phyloP scores from a whole-genome alignment of 2,329 filamentous ascomycete species.

The Alternaria novae-zelandiae region DNA sequence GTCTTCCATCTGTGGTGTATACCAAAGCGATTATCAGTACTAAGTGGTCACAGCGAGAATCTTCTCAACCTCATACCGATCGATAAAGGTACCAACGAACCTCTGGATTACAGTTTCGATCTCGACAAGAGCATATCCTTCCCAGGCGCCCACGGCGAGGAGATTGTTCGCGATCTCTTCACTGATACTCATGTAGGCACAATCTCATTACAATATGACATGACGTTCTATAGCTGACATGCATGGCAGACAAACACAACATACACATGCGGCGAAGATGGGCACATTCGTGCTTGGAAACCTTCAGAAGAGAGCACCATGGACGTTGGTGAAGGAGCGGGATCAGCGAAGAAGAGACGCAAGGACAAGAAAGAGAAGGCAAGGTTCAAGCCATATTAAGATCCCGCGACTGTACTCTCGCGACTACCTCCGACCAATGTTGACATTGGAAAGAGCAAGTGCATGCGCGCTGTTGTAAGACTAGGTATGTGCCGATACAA shows the following conservation, averaged over 20 bases:
- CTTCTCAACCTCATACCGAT: constrained; percentile 42
- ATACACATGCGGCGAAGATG: constrained; percentile 60
- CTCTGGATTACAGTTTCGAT: constrained; percentile 42
- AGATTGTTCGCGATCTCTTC: constrained; percentile 56
- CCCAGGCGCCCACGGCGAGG: constrained; percentile 55
- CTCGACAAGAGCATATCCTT: constrained; percentile 36
- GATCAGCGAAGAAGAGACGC: constrained; percentile 29
- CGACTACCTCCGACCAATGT: not conserved
- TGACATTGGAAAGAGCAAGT: not conserved
- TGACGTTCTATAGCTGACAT: constrained; percentile 2
- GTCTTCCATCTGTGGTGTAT: constrained; percentile 31
- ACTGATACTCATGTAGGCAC: constrained; percentile 46
- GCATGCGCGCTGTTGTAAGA: not conserved
- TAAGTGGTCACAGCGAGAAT: constrained; percentile 26
- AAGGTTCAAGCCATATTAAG: constrained; percentile 43
- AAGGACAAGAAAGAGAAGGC: constrained; percentile 42
- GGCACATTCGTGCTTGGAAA: constrained; percentile 54
- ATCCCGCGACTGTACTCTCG: not conserved
- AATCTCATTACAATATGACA: not conserved
- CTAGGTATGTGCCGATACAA: not conserved
- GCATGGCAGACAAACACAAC: constrained; percentile 38
- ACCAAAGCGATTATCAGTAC: not conserved
- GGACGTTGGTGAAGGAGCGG: constrained; percentile 33
- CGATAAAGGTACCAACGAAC: constrained; percentile 22
- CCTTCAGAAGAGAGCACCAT: constrained; percentile 25